Percentiles rank a stretch among this genome's conserved stretches.
These are phyloP conservation scores for Zygosaccharomyces bailii DNA, from an alignment of 805 yeast species.

Conservation along the genomic window DNA sequence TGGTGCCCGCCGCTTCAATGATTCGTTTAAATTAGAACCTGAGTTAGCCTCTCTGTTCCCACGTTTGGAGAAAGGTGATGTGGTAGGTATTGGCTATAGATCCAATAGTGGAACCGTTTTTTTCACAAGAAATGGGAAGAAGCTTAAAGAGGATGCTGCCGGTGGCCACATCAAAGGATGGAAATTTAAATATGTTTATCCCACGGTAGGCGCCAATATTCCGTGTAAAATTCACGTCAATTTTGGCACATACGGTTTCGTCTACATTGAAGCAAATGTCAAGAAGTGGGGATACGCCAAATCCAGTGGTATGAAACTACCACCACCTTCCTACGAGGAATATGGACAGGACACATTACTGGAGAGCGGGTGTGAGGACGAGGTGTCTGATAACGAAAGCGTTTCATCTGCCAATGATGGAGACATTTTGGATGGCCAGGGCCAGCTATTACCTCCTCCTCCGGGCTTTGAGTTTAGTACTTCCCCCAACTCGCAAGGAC, in stretches of 20 bases:
- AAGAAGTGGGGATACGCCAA: conserved; percentile 97
- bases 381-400: conserved; percentile 35
- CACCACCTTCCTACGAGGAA: conserved; percentile 89
- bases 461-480: conserved; percentile 38
- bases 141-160: conserved; percentile 71
- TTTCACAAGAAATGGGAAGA: conserved; percentile 92
- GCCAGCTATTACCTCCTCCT: conserved; percentile 36
- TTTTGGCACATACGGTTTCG: conserved; percentile 86
- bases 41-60: conserved; percentile 56
- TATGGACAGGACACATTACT: conserved; percentile 74
- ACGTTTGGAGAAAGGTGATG: conserved; percentile 72
- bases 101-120: conserved; percentile 81
- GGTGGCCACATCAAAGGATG: conserved; percentile 78
- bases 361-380: conserved; percentile 58
- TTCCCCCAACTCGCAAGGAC: conserved; percentile 18
- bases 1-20: conserved; percentile 76
- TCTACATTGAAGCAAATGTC: conserved; percentile 86
- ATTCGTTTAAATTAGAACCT: conserved; percentile 55
- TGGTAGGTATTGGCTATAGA: conserved; percentile 87
- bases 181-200: conserved; percentile 68
- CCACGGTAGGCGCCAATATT: conserved; percentile 84
- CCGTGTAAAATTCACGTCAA: conserved; percentile 83
- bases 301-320: conserved; percentile 78
- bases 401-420: conserved; percentile 30
- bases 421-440: conserved; percentile 28